phyloP scores from a whole-genome alignment of 75 land plant genomes.

The Selaginella tamariscina region DNA sequence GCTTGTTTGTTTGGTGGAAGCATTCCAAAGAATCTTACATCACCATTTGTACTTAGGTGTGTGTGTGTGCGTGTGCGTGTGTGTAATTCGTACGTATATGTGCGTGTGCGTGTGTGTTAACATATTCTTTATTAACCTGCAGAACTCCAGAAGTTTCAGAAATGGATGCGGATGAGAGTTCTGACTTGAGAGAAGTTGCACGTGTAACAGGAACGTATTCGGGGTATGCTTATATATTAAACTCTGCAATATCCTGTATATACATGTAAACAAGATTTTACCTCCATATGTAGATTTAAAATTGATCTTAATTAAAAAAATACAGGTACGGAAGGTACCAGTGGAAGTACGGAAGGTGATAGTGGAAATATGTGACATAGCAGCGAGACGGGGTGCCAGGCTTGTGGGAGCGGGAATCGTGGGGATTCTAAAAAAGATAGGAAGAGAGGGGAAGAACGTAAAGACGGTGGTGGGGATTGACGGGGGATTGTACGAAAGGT shows the following conservation, averaged over 20 bases:
- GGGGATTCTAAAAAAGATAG: slow-evolving; percentile 52
- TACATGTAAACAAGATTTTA: not conserved
- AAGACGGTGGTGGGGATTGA: slow-evolving; percentile 48
- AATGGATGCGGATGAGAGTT: slow-evolving; percentile 16
- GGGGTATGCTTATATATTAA: not conserved
- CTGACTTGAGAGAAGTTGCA: slow-evolving; percentile 14
- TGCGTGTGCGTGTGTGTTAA: not conserved
- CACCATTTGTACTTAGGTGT: slow-evolving; percentile 44
- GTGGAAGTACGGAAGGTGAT: slow-evolving; percentile 35
- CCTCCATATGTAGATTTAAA: not conserved
- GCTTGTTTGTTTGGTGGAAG: slow-evolving; percentile 47
- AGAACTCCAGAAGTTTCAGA: slow-evolving; percentile 18
- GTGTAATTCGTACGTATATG: not conserved
- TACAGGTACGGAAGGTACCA: slow-evolving; percentile 31
- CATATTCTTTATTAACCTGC: not conserved
- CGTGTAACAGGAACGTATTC: not conserved
- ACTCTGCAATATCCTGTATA: not conserved
- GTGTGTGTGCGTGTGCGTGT: slow-evolving; percentile 12
- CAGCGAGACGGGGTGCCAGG: slow-evolving; percentile 48
- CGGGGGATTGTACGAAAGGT: slow-evolving; percentile 67
- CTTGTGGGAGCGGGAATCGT: slow-evolving; percentile 65
- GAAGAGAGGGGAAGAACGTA: slow-evolving; percentile 23
- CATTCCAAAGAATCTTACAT: slow-evolving; percentile 38
- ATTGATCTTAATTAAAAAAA: not conserved
- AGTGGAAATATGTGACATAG: slow-evolving; percentile 43